These are phyloP conservation scores for Ulvella scutata DNA, from an alignment of 139 green algal genomes.

Conservation along the genomic window DNA sequence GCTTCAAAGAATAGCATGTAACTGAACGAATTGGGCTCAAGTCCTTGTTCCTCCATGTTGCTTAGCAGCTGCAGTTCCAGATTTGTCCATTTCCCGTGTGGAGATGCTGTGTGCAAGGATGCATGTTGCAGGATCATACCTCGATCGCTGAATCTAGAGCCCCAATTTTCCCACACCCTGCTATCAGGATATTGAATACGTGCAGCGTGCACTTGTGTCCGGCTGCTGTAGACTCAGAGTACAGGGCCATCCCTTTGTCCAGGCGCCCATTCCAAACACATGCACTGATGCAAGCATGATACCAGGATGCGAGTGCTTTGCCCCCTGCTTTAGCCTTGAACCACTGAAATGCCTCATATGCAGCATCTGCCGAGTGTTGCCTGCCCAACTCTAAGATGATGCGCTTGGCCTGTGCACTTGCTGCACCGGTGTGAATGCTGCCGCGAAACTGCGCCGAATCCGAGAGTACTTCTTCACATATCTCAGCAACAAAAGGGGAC, in stretches of 20 bases:
- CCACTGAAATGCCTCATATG: not conserved
- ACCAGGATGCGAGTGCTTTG: not conserved
- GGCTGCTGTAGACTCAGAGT: not conserved
- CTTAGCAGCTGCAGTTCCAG: too few relatives aligned
- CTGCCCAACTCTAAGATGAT: not conserved
- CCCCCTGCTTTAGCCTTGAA: not conserved
- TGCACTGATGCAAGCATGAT: not conserved
- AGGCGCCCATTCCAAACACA: not conserved
- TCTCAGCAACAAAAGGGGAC: too few relatives aligned
- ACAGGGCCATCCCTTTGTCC: not conserved
- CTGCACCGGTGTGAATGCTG: not conserved
- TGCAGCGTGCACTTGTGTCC: not conserved
- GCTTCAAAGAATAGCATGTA: not conserved
- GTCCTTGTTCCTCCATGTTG: not conserved
- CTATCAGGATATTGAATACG: not conserved
- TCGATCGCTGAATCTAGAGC: not conserved
- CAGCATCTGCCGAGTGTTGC: not conserved
- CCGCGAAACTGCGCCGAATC: too few relatives aligned
- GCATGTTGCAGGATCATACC: not conserved
- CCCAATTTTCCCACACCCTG: not conserved
- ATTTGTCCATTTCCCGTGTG: too few relatives aligned
- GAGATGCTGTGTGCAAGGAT: too few relatives aligned
- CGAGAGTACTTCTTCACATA: too few relatives aligned
- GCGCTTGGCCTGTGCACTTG: not conserved
- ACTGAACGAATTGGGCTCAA: not conserved